Evolutionary conservation across 2,329 filamentous ascomycete genomes (phyloP).

Genomic region (Grosmannia penicillata): DNA sequence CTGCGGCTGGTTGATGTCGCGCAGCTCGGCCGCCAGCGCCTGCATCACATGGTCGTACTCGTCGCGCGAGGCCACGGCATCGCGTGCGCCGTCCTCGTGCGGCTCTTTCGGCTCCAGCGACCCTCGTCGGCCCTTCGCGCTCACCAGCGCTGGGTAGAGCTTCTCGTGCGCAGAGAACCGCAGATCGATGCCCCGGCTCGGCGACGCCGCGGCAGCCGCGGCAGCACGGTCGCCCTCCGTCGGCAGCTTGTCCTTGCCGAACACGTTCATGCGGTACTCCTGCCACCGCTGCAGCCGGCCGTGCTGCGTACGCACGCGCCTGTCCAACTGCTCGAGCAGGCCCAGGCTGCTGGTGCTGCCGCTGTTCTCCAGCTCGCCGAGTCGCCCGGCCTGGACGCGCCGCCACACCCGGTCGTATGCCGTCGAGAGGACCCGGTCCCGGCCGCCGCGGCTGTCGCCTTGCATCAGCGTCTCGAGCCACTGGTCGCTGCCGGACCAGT

Average conservation of each 20-base stretch:
- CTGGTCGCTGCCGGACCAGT: slow-evolving; percentile 64
- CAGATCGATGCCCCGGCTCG: slow-evolving; percentile 32
- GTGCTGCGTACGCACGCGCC: slow-evolving; percentile 50
- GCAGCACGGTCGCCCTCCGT: no score
- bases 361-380: slow-evolving; percentile 39
- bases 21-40: slow-evolving; percentile 26
- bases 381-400: slow-evolving; percentile 43
- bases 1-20: slow-evolving; percentile 10
- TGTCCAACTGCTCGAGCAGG: slow-evolving; percentile 56
- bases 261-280: slow-evolving; percentile 40
- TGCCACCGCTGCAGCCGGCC: slow-evolving; percentile 60
- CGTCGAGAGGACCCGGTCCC: slow-evolving; percentile 48
- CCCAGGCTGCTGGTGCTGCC: slow-evolving; percentile 23
- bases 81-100: slow-evolving; percentile 13
- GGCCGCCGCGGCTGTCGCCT: slow-evolving; percentile 36
- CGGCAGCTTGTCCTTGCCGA: slow-evolving; percentile 22
- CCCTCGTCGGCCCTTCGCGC: slow-evolving; percentile 16
- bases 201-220: slow-evolving; percentile 10
- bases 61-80: neutral
- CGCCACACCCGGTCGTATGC: slow-evolving; percentile 60
- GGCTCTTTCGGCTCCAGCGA: no score
- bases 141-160: slow-evolving; percentile 26
- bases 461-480: slow-evolving; percentile 61
- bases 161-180: slow-evolving; percentile 37
- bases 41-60: slow-evolving; percentile 30